These are phyloP conservation scores for Phoenix dactylifera DNA, from an alignment of 176 grass and related monocot genomes.

Conservation along the genomic window DNA sequence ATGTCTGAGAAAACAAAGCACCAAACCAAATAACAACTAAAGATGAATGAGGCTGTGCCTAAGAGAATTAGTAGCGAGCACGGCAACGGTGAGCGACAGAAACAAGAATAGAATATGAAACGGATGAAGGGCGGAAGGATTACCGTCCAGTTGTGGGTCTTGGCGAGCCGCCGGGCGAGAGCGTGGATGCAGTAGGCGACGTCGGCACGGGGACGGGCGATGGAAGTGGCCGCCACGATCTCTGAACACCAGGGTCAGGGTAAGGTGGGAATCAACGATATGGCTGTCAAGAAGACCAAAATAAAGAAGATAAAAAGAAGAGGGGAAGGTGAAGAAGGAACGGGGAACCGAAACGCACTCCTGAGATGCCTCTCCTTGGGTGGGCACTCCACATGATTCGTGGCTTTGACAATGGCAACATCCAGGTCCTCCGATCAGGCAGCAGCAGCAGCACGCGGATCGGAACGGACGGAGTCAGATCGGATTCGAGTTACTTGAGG, in stretches of 20 bases:
- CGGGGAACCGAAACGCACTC: conserved; percentile 38
- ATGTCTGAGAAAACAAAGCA: too few species aligned
- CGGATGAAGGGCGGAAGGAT: conserved; percentile 1
- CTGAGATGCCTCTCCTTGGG: conserved; percentile 90
- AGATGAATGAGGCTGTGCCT: too few species aligned
- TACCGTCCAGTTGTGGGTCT: conserved; percentile 94
- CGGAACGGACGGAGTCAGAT: too few species aligned
- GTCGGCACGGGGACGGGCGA: conserved; percentile 51
- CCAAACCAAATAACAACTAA: too few species aligned
- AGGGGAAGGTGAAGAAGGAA: neutral
- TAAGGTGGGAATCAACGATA: too few species aligned
- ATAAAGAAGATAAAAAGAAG: conserved; percentile 10
- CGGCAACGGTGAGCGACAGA: too few species aligned
- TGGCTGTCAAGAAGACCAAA: too few species aligned
- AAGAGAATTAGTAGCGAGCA: too few species aligned
- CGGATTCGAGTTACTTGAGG: too few species aligned
- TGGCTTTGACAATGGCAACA: conserved; percentile 93
- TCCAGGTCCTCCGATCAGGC: conserved; percentile 64
- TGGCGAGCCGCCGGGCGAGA: conserved; percentile 64
- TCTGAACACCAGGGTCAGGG: conserved; percentile 20
- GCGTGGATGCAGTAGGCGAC: conserved; percentile 90
- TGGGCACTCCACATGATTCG: conserved; percentile 80
- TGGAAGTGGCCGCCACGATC: conserved; percentile 62
- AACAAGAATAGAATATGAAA: neutral
- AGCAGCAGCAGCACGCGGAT: too few species aligned